Percentiles rank a stretch among this genome's conserved stretches.
Conservation (phyloP, 257 asterid species). For the Coffea canephora region DNA sequence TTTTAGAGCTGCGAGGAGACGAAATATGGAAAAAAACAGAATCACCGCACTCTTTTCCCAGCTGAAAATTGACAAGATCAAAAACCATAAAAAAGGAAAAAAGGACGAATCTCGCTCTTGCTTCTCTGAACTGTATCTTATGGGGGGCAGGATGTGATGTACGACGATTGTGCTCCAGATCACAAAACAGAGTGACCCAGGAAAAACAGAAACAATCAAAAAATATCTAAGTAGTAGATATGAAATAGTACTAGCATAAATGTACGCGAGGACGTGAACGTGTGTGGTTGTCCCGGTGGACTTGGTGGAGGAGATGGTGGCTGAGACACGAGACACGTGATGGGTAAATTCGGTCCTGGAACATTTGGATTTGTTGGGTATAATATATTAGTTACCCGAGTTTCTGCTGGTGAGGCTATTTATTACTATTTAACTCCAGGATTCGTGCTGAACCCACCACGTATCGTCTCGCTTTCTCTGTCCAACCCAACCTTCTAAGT, state of each 20-base stretch:
- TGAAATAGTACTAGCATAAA: neutral
- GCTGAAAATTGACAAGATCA: slow-evolving; percentile 5
- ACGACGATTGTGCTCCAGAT: neutral
- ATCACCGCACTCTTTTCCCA: slow-evolving; percentile 12
- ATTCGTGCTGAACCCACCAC: slow-evolving; percentile 33
- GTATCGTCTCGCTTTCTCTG: neutral
- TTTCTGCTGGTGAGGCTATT: neutral
- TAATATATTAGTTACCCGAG: too few relatives aligned
- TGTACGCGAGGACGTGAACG: neutral
- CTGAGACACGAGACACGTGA: neutral
- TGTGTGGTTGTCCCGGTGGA: neutral
- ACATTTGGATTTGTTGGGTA: too few relatives aligned
- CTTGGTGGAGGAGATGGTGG: neutral
- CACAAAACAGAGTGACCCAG: neutral
- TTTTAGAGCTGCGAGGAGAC: neutral
- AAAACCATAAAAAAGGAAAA: neutral
- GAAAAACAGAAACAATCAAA: neutral
- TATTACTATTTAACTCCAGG: slow-evolving; percentile 5
- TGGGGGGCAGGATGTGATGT: too few relatives aligned
- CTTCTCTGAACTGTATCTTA: too few relatives aligned
- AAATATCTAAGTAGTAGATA: neutral
- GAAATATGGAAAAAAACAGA: slow-evolving; percentile 7
- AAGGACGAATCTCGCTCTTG: neutral
- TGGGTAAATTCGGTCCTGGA: neutral
- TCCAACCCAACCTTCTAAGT: too few relatives aligned